Evolutionary conservation across 2,329 filamentous ascomycete genomes (phyloP), one percentile per base, ranked within the genome.

Genomic region (Cladorrhinum sp.): DNA sequence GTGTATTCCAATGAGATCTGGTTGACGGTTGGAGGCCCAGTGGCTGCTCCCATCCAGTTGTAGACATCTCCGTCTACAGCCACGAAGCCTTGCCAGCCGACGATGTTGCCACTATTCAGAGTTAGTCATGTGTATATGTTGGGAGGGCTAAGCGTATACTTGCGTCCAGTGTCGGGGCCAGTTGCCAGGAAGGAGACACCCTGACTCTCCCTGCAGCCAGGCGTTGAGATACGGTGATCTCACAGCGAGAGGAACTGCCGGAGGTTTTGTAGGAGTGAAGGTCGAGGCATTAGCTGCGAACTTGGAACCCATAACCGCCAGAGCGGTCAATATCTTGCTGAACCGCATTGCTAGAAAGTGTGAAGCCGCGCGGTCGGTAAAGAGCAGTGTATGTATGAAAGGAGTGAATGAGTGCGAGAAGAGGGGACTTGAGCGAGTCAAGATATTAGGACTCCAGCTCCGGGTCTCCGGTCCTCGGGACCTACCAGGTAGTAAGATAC

Each of bases 191-290:
- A 92, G 79, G 62, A 88, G 83, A 1, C 87, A 87, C 33, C 86
- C 86, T 26, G 77, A 82, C 1, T 86, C 86, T 9, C 81, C 86
- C 60, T 82, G 75, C 48, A 88, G 78, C 87, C 88, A 91, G 14
- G 86, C 83, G 70, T 84, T 91, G 16, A 93, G 74, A 67, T 93
- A 94, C 0, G 90, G 90, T 9, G 86, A 88, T 64, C 85, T 86
- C 50, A 93, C 90, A 49, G 89, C 89, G 33, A 94, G 74, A 12
- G 90, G 90, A 16, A 74, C 70, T 2, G 73, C 69, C 9, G 73
- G 73, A 4, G 73, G 72, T n/a, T 65, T 67, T 2, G 72, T 63
- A 1, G 73, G 73, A 1, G 58, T 67, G 53, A 73, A 74, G 9
- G 64, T 68, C 1, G 72, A 66, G 7, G 62, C 62, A 42, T 60